Base-by-base conservation (phyloP, 345 rosid species). In the Pistacia vera region DNA sequence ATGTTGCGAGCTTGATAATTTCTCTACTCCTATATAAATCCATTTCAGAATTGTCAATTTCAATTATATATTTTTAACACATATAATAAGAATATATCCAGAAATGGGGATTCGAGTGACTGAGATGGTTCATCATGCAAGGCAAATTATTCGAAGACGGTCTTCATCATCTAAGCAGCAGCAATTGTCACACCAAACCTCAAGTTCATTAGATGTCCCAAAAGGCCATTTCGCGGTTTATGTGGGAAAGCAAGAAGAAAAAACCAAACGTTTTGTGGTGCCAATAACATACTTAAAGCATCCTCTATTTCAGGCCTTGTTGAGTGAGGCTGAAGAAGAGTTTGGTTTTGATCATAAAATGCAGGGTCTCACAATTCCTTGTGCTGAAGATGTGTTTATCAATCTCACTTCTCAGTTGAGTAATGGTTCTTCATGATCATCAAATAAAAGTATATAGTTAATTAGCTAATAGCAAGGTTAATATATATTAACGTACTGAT, bases 281-380 rank as follows among this genome's bases (percentile, higher is more conserved):
- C 86, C 89, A 36, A 12, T 83, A 14, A 84, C 85, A 14, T 85
- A 65, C 78, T 65, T 88, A 77, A 83, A 70, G 57, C 78, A 83
- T 17, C 83, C 87, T 66, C 63, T 66, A 18, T 86, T 88, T 48
- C 90, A 70, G 66, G 46, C 71, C 20, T 69, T 83, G 78, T 67
- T 86, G 33, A 69, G 28, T 52, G 70, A 82, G 65, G 83, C 82
- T 14, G 79, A 71, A 73, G 83, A 84, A 63, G 75, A 79, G 70
- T 83, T 80, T 41, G 85, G 84, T 3, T 66, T 41, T 18, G 72
- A 77, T 74, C 72, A 75, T 63, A 73, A 33, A 10, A 81, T 74
- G 69, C 80, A 69, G 2, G 76, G 83, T 12, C 61, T 80, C 13
- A 75, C 79, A n/a, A 62, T 77, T 22, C 75, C 86, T 67, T 55